Evolutionary conservation across 2,329 filamentous ascomycete species (phyloP).

Genomic region (Aspergillus pseudonomiae): DNA sequence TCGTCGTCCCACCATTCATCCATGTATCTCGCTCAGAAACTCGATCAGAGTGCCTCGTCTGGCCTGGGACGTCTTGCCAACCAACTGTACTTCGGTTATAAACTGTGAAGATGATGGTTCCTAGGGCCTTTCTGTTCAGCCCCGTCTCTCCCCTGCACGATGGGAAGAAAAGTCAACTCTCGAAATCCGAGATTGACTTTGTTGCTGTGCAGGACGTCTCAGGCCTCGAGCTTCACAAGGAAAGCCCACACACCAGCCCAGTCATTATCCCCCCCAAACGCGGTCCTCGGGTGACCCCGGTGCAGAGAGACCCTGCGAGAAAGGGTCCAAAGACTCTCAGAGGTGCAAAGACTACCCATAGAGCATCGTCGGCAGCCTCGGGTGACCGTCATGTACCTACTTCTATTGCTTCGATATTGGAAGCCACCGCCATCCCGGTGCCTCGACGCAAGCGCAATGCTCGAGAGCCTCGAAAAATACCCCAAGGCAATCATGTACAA

Average conservation of each 20-base stretch:
- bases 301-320: slow-evolving; percentile 18
- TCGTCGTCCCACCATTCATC: slow-evolving; percentile 29
- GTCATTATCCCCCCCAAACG: slow-evolving; percentile 42
- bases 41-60: slow-evolving; percentile 45
- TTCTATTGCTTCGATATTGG: slow-evolving; percentile 61
- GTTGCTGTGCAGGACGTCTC: slow-evolving; percentile 16
- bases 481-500: slow-evolving; percentile 46
- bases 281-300: slow-evolving; percentile 24
- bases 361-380: slow-evolving; percentile 31
- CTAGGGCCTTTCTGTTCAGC: slow-evolving; percentile 42
- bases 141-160: slow-evolving; percentile 28
- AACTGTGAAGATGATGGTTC: slow-evolving; percentile 45
- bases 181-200: slow-evolving; percentile 14
- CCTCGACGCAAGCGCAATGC: slow-evolving; percentile 46
- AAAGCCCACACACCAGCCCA: slow-evolving; percentile 30
- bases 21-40: slow-evolving; percentile 45
- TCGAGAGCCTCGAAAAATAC: slow-evolving; percentile 42
- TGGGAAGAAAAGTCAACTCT: slow-evolving; percentile 18
- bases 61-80: slow-evolving; percentile 28
- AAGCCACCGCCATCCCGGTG: slow-evolving; percentile 62
- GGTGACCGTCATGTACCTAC: slow-evolving; percentile 52
- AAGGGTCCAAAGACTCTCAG: slow-evolving; percentile 25
- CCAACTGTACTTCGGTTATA: slow-evolving; percentile 18
- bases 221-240: slow-evolving; percentile 21
- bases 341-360: slow-evolving; percentile 23